Conservation (phyloP, 805 yeast genomes). For the Metschnikowia similis region DNA sequence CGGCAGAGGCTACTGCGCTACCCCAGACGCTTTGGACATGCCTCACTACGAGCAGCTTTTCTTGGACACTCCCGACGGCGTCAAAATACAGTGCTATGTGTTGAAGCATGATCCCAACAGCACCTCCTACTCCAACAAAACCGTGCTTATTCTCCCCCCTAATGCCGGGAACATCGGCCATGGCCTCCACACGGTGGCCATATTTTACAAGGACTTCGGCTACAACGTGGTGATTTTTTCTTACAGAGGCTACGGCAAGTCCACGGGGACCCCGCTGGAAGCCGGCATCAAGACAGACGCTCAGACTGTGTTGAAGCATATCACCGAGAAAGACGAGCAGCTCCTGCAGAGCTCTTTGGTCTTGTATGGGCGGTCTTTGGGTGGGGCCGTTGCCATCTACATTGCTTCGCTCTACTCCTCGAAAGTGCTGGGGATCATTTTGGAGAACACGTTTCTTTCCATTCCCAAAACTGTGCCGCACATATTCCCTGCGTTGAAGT, state of each 20-base stretch:
- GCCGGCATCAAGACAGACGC: conserved; percentile 80
- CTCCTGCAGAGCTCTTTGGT: conserved; percentile 52
- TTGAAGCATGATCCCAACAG: conserved; percentile 45
- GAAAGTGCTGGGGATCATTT: conserved; percentile 56
- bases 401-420: conserved; percentile 58
- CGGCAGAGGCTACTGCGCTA: conserved; percentile 67
- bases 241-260: conserved; percentile 86
- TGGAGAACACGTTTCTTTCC: conserved; percentile 84
- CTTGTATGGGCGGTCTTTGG: conserved; percentile 84
- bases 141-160: conserved; percentile 78
- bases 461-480: conserved; percentile 69
- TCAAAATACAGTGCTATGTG: conserved; percentile 59
- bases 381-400: conserved; percentile 92
- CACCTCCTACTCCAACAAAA: conserved; percentile 48
- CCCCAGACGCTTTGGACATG: conserved; percentile 69
- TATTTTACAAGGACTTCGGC: conserved; percentile 57
- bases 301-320: conserved; percentile 58
- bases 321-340: conserved; percentile 48
- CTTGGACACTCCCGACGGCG: conserved; percentile 67
- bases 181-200: conserved; percentile 71
- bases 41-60: conserved; percentile 52
- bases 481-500: conserved; percentile 63
- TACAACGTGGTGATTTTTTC: conserved; percentile 82
- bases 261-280: conserved; percentile 75
- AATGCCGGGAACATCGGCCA: conserved; percentile 97